phyloP scores from a whole-genome alignment of 768 basidiomycete genomes.

The Trametes sanguinea region DNA sequence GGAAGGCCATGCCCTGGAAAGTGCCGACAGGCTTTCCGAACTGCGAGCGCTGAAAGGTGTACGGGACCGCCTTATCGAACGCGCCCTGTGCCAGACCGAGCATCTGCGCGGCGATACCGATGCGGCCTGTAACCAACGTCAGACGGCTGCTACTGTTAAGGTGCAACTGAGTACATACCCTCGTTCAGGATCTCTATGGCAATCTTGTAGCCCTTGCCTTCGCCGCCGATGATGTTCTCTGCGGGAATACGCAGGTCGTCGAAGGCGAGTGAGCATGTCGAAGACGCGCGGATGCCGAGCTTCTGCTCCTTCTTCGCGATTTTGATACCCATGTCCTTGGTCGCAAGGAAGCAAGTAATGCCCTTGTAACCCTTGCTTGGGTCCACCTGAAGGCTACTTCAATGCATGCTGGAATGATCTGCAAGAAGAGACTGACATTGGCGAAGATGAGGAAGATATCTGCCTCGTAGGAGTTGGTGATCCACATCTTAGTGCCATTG shows the following conservation, averaged over 20 bases:
- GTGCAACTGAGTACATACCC: slow-evolving; percentile 42
- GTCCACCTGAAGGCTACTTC: slow-evolving; percentile 52
- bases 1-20: slow-evolving; percentile 96
- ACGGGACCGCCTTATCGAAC: slow-evolving; percentile 93
- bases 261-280: slow-evolving; percentile 92
- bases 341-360: slow-evolving; percentile 96
- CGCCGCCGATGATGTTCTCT: slow-evolving; percentile 90
- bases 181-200: slow-evolving; percentile 98
- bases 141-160: background rate
- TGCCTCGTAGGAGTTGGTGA: slow-evolving; percentile 92
- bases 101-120: slow-evolving; percentile 99
- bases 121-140: slow-evolving; percentile 56
- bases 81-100: slow-evolving; percentile 96
- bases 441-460: slow-evolving; percentile 95
- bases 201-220: slow-evolving; percentile 93
- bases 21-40: slow-evolving; percentile 93
- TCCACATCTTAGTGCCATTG: slow-evolving; percentile 99
- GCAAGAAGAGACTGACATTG: slow-evolving; percentile 55
- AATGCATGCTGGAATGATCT: background rate
- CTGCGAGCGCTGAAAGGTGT: slow-evolving; percentile 91
- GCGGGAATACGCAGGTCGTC: slow-evolving; percentile 87
- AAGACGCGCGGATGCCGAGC: slow-evolving; percentile 93
- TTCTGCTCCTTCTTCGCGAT: slow-evolving; percentile 99
- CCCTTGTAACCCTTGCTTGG: slow-evolving; percentile 97
- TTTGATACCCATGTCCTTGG: slow-evolving; percentile 94